Conservation (phyloP, 2,329 filamentous ascomycete genomes). For the Exophiala oligosperma region DNA sequence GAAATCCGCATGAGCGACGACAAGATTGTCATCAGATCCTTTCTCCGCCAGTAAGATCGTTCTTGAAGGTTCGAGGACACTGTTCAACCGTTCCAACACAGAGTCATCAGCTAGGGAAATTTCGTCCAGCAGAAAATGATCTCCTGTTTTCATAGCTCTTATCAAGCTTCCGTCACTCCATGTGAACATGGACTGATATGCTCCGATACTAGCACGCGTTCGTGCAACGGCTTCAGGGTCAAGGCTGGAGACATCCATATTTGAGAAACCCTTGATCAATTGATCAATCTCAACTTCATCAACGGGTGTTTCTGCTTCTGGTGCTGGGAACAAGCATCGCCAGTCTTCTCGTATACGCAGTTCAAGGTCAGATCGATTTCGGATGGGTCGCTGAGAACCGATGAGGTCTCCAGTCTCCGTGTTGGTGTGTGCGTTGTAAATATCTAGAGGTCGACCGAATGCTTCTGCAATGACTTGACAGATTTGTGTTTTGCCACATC, state of each 20-base stretch:
- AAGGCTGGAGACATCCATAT: slow-evolving; percentile 35
- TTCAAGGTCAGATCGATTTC: slow-evolving; percentile 76
- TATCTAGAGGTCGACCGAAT: slow-evolving; percentile 72
- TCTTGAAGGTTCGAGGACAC: slow-evolving; percentile 85
- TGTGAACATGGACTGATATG: slow-evolving; percentile 85
- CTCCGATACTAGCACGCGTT: slow-evolving; percentile 53
- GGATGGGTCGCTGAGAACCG: slow-evolving; percentile 85
- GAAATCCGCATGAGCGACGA: slow-evolving; percentile 75
- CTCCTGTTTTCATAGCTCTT: slow-evolving; percentile 84
- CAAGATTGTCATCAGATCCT: slow-evolving; percentile 77
- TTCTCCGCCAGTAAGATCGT: slow-evolving; percentile 92
- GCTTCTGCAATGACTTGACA: slow-evolving; percentile 89
- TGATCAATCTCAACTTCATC: slow-evolving; percentile 31
- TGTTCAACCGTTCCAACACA: slow-evolving; percentile 93
- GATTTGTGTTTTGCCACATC: slow-evolving; percentile 96
- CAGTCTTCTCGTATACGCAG: slow-evolving; percentile 67
- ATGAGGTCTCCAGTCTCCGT: slow-evolving; percentile 97
- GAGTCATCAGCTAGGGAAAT: slow-evolving; percentile 98
- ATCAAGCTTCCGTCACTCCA: slow-evolving; percentile 95
- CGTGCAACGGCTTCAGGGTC: slow-evolving; percentile 48
- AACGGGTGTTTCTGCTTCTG: slow-evolving; percentile 36
- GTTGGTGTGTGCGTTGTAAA: slow-evolving; percentile 97
- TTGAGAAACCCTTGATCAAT: slow-evolving; percentile 23
- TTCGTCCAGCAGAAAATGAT: slow-evolving; percentile 93
- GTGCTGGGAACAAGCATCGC: slow-evolving; percentile 31